Evolutionary conservation across 371 early-diverging fungal species (phyloP).

Genomic region (Mucor indicus): DNA sequence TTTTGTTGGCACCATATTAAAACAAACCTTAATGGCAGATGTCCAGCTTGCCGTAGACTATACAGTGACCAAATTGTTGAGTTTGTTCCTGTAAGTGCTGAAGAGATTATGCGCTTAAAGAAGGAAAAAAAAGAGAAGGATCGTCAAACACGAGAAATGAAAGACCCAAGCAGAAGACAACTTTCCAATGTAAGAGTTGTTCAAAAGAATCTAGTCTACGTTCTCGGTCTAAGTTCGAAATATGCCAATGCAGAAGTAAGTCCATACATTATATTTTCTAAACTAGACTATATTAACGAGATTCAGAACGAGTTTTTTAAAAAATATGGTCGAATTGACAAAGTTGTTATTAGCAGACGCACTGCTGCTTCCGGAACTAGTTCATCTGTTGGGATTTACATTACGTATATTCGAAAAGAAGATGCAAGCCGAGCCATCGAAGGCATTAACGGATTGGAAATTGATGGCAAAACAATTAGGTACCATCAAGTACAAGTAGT

Average conservation of each 20-base stretch:
- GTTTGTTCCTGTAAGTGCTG: slow-evolving; percentile 85
- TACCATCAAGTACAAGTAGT: slow-evolving; percentile 15
- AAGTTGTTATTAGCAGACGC: slow-evolving; percentile 81
- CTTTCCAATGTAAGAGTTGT: slow-evolving; percentile 90
- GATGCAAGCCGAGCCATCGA: slow-evolving; percentile 90
- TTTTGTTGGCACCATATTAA: slow-evolving; percentile 98
- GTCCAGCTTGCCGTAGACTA: slow-evolving; percentile 89
- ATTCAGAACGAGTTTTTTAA: slow-evolving; percentile 93
- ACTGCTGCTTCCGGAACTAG: slow-evolving; percentile 41
- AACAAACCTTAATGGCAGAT: slow-evolving; percentile 86
- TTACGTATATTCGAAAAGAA: slow-evolving; percentile 86
- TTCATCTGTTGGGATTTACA: slow-evolving; percentile 73
- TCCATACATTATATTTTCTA: slow-evolving; percentile 34
- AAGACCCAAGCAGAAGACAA: slow-evolving; percentile 82
- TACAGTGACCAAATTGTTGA: slow-evolving; percentile 88
- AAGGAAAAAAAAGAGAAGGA: slow-evolving; percentile 87
- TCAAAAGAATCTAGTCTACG: slow-evolving; percentile 94
- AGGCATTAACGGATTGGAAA: slow-evolving; percentile 85
- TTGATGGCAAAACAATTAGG: slow-evolving; percentile 82
- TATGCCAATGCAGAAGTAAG: slow-evolving; percentile 84
- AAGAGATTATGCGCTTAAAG: slow-evolving; percentile 70
- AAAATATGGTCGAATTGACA: slow-evolving; percentile 91
- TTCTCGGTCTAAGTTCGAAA: slow-evolving; percentile 85
- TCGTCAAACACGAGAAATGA: slow-evolving; percentile 84
- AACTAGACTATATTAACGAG: too few species aligned